Conservation (phyloP, 805 yeast genomes). For the Dipodascus geniculatus region DNA sequence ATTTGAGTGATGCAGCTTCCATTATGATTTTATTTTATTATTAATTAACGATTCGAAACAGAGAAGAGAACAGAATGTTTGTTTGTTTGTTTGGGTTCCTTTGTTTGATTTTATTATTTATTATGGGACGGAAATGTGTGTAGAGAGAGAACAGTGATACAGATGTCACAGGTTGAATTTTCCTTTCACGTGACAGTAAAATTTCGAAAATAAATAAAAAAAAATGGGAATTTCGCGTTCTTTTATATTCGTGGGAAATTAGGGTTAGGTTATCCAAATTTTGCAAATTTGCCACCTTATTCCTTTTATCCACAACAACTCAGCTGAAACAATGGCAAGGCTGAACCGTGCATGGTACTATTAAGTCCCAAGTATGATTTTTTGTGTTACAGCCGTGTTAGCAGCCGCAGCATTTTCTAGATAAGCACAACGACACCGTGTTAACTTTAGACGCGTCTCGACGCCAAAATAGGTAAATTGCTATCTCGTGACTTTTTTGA, state of each 20-base stretch:
- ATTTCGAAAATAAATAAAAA: neutral
- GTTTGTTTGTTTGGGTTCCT: too few species aligned
- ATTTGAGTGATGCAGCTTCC: conserved; percentile 1
- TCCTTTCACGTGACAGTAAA: neutral
- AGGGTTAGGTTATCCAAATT: neutral
- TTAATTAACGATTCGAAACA: neutral
- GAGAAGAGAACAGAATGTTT: neutral
- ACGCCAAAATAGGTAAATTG: too few species aligned
- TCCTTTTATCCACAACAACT: neutral
- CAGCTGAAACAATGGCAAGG: neutral
- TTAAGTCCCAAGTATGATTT: too few species aligned
- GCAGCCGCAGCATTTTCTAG: too few species aligned
- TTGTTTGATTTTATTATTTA: neutral
- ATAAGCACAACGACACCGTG: neutral
- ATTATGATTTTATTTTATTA: conserved; percentile 1
- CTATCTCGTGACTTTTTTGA: too few species aligned
- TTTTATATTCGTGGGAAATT: neutral
- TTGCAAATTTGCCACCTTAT: neutral
- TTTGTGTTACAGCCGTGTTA: too few species aligned
- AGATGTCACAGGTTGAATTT: neutral
- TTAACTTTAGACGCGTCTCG: neutral
- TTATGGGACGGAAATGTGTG: conserved; percentile 1
- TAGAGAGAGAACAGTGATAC: neutral
- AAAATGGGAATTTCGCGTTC: neutral
- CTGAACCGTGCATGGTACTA: neutral